These are phyloP conservation scores for Phascolomyces articulosus DNA, from an alignment of 371 early-diverging fungal genomes.

Conservation along the genomic window DNA sequence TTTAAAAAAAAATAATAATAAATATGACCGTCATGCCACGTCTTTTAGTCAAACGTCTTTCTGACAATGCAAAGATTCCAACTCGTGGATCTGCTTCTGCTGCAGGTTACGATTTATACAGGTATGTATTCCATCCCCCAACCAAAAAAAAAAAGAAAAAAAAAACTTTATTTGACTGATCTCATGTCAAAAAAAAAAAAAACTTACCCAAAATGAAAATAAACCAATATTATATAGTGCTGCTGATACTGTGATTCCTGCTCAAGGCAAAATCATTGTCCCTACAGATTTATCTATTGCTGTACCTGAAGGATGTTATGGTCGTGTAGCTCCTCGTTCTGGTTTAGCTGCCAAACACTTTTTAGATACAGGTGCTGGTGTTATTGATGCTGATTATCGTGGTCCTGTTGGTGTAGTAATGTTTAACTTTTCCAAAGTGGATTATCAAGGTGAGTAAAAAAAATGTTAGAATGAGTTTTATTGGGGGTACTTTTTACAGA, in stretches of 20 bases:
- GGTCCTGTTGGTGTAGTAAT: constrained; percentile 81
- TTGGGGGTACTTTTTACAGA: constrained; percentile 63
- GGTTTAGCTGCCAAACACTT: constrained; percentile 93
- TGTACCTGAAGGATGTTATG: constrained; percentile 89
- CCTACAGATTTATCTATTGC: constrained; percentile 85
- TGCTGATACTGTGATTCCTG: constrained; percentile 68
- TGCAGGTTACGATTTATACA: constrained; percentile 97
- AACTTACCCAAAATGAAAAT: too few relatives aligned
- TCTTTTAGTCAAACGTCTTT: constrained; percentile 63
- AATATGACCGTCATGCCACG: constrained; percentile 21
- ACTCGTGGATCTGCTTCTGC: constrained; percentile 79
- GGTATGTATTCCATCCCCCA: constrained; percentile 45
- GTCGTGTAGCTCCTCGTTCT: constrained; percentile 94
- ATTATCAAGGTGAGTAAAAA: constrained; percentile 79
- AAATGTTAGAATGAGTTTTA: neutral
- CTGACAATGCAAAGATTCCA: constrained; percentile 78
- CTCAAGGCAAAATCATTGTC: constrained; percentile 74
- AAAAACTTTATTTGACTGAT: neutral
- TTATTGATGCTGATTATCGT: constrained; percentile 96
- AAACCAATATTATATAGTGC: constrained; percentile 46
- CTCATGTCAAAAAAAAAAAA: too few relatives aligned
- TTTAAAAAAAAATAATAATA: neutral
- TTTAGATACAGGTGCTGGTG: constrained; percentile 96
- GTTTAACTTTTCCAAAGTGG: constrained; percentile 87
- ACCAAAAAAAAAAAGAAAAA: neutral